phyloP scores from a whole-genome alignment of 805 yeast genomes.

The Wickerhamomyces sydowiorum region DNA sequence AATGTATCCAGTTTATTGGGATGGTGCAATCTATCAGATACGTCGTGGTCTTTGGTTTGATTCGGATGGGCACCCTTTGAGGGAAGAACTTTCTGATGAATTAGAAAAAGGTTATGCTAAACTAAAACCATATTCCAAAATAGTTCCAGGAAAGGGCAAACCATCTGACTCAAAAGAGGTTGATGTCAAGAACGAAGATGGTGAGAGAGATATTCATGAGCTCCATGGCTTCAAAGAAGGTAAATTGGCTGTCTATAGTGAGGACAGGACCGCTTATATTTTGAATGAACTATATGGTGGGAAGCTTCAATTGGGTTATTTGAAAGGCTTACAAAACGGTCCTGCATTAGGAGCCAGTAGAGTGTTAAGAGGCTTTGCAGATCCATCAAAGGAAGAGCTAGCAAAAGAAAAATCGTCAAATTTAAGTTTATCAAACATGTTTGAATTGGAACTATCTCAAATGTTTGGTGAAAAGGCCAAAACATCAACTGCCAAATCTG shows the following conservation, averaged over 20 bases:
- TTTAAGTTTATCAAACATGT: slow-evolving; percentile 8
- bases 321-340: slow-evolving; percentile 28
- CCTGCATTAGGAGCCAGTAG: slow-evolving; percentile 42
- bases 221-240: slow-evolving; percentile 26
- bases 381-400: neutral
- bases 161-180: neutral
- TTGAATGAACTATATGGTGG: slow-evolving; percentile 39
- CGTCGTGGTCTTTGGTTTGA: slow-evolving; percentile 84
- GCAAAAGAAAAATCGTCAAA: neutral
- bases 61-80: slow-evolving; percentile 49
- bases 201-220: slow-evolving; percentile 2
- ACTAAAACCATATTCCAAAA: slow-evolving; percentile 29
- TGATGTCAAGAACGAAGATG: slow-evolving; percentile 9
- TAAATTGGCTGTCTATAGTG: slow-evolving; percentile 32
- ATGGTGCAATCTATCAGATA: slow-evolving; percentile 78
- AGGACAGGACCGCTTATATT: slow-evolving; percentile 39
- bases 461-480: slow-evolving; percentile 18
- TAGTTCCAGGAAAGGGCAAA: slow-evolving; percentile 1
- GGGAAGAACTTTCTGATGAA: slow-evolving; percentile 41
- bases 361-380: slow-evolving; percentile 45
- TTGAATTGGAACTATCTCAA: slow-evolving; percentile 16
- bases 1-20: slow-evolving; percentile 77
- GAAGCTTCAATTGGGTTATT: slow-evolving; percentile 29
- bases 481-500: slow-evolving; percentile 11
- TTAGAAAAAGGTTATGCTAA: slow-evolving; percentile 51